Evolutionary conservation across 2,329 filamentous ascomycete genomes (phyloP), one percentile per base, ranked within the genome.

Genomic region (Davidsoniella eucalypti): DNA sequence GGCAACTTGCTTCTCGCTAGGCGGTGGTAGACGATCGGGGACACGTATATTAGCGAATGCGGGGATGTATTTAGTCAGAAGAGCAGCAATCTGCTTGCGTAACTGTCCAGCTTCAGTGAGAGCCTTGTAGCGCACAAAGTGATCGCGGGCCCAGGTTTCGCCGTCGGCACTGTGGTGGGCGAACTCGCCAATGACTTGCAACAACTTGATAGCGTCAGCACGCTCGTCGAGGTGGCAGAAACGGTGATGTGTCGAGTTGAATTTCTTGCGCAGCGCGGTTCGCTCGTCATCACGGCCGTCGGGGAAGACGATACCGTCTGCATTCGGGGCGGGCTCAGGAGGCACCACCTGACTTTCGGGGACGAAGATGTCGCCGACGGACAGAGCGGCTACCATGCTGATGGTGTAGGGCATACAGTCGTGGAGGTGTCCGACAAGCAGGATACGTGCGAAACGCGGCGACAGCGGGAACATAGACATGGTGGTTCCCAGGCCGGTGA

Each of bases 401-500:
- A 96, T 82, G 3, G 87, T 85, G 60, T 94, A 90, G 0, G 82
- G 82, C 46, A 93, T 72, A 55, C 92, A 88, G 53, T 80, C 78
- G 60, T 93, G 82, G 23, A 84, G 73, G 59, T 93, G 80, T 0
- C 88, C 90, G 44, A 94, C 80, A 7, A 93, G 71, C n/a, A 98
- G 69, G 65, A 96, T 96, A 50, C 90, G 85, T 6, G 88, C 81
- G 60, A 93, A 94, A 1, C 92, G 78, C 16, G 92, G 93, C 25
- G 86, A 87, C 12, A 98, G 71, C 2, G 92, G 92, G 61, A 95
- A 96, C 21, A 85, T 73, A 4, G 87, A 86, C 67, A 98, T 82
- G 48, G 87, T 83, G 36, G 76, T 76, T 16, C 92, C 92, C 23
- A 86, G 71, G 38, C 78, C 73, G 0, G 90, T 94, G 16, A 95